phyloP scores from a whole-genome alignment of 1,284 basidiomycete genomes.

The Sporisorium iseilematis-ciliati region DNA sequence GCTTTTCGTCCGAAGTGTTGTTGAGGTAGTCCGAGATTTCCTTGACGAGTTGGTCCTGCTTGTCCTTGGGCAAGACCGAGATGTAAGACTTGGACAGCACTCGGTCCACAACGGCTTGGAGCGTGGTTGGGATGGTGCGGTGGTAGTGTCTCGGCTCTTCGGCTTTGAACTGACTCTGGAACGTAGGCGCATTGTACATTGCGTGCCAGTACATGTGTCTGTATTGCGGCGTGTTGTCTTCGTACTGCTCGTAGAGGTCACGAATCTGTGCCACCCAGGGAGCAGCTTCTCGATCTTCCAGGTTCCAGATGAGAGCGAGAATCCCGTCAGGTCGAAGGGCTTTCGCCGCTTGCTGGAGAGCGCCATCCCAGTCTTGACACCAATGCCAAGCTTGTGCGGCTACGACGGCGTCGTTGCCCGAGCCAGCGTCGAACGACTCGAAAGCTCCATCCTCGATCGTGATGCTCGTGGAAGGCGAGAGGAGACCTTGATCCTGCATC shows the following conservation, averaged over 20 bases:
- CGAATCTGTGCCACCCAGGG: conserved; percentile 61
- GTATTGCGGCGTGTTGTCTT: conserved; percentile 63
- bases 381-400: conserved; percentile 67
- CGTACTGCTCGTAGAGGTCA: conserved; percentile 61
- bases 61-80: conserved; percentile 47
- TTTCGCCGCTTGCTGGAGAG: conserved; percentile 45
- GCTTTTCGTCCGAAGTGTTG: conserved; percentile 34
- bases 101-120: conserved; percentile 52
- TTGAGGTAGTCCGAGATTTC: conserved; percentile 37
- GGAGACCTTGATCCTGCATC: conserved; percentile 41
- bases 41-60: conserved; percentile 37
- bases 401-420: conserved; percentile 55
- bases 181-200: conserved; percentile 58
- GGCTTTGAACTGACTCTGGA: conserved; percentile 31
- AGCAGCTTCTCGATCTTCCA: conserved; percentile 64
- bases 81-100: conserved; percentile 64
- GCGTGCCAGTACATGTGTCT: conserved; percentile 62
- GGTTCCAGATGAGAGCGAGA: conserved; percentile 65
- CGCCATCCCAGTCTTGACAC: conserved; percentile 57
- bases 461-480: conserved; percentile 39
- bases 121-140: conserved; percentile 56
- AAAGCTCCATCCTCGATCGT: conserved; percentile 56
- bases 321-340: conserved; percentile 52
- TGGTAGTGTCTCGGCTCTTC: conserved; percentile 42
- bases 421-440: conserved; percentile 51